Percentiles rank a stretch among this genome's conserved stretches.
phyloP scores from a whole-genome alignment of 2,329 filamentous ascomycete species.

The Diaporthe australafricana region DNA sequence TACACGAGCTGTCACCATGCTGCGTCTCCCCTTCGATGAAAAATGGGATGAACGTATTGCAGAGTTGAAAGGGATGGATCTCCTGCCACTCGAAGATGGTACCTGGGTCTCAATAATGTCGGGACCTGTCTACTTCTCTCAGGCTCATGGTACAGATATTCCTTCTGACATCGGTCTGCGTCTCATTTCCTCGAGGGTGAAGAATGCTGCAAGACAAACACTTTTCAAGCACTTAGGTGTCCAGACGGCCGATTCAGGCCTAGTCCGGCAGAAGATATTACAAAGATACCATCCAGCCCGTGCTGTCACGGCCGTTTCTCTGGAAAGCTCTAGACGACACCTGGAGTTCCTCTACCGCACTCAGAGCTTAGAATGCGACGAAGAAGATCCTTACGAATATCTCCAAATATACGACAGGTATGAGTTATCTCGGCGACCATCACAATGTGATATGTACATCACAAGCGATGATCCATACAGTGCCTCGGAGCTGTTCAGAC shows the following conservation, averaged over 20 bases:
- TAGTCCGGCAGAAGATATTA: conserved; percentile 34
- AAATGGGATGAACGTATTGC: background rate
- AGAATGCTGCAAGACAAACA: conserved; percentile 7
- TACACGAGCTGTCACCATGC: conserved; percentile 37
- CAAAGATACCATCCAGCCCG: conserved; percentile 29
- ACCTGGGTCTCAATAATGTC: conserved; percentile 37
- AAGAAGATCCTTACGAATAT: background rate
- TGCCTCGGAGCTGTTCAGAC: conserved; percentile 36
- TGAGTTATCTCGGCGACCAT: background rate
- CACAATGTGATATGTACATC: background rate
- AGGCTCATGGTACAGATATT: conserved; percentile 34
- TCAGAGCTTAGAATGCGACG: background rate
- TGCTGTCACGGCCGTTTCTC: background rate
- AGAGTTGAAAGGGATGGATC: conserved; percentile 24
- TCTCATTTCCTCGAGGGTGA: conserved; percentile 32
- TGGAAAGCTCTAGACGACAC: conserved; percentile 32
- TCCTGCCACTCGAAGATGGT: conserved; percentile 39
- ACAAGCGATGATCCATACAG: conserved; percentile 33
- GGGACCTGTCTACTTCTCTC: conserved; percentile 37
- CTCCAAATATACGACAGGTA: background rate
- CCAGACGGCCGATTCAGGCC: background rate
- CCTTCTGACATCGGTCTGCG: conserved; percentile 36
- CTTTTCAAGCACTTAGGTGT: conserved; percentile 31
- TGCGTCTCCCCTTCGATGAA: conserved; percentile 13
- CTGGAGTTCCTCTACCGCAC: conserved; percentile 41